phyloP scores from a whole-genome alignment of 1,284 basidiomycete species.

The Boletus calvinii region DNA sequence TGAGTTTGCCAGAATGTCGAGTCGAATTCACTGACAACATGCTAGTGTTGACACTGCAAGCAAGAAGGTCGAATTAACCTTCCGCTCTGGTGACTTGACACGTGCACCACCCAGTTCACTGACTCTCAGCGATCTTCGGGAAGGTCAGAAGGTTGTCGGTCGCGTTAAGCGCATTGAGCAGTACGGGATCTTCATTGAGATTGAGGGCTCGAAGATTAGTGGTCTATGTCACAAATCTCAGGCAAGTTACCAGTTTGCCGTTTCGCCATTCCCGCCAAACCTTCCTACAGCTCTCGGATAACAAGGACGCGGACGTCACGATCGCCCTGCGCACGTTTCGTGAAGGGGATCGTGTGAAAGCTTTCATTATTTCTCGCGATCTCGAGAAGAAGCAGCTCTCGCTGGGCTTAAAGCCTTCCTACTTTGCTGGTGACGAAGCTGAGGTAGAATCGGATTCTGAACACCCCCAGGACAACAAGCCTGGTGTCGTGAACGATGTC shows the following conservation, averaged over 20 bases:
- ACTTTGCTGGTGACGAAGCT: constrained; percentile 58
- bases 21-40: constrained; percentile 14
- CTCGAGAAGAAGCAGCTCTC: constrained; percentile 77
- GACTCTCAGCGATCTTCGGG: constrained; percentile 58
- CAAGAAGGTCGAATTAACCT: constrained; percentile 86
- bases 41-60: constrained; percentile 63
- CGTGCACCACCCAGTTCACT: constrained; percentile 43
- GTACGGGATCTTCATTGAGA: constrained; percentile 91
- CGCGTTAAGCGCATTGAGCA: constrained; percentile 77
- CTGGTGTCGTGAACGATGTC: constrained; percentile 29
- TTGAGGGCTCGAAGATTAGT: constrained; percentile 78
- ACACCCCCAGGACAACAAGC: constrained; percentile 24
- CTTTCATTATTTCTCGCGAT: constrained; percentile 74
- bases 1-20: constrained; percentile 10
- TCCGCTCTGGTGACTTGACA: constrained; percentile 61
- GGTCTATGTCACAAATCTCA: constrained; percentile 95
- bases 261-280: constrained; percentile 1
- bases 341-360: constrained; percentile 85
- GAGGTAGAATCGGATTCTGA: constrained; percentile 25
- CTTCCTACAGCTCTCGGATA: constrained; percentile 73
- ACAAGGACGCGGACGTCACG: constrained; percentile 73
- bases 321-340: constrained; percentile 82
- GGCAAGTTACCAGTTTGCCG: constrained; percentile 40
- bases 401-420: constrained; percentile 88
- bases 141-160: constrained; percentile 77